phyloP scores from a whole-genome alignment of 306 rosid genomes.

The Vigna angularis region DNA sequence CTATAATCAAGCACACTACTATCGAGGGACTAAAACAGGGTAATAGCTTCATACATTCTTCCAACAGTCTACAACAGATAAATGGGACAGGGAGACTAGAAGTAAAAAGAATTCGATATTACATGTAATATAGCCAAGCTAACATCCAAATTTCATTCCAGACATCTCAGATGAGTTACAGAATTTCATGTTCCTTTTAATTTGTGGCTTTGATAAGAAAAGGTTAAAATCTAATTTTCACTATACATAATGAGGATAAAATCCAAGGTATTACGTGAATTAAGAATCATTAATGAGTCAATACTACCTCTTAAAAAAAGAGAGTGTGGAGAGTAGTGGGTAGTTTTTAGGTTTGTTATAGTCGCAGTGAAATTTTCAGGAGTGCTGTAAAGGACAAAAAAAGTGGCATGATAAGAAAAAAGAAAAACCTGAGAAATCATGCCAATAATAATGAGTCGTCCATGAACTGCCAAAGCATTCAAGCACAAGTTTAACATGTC shows the following conservation, averaged over 20 bases:
- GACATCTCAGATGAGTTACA: constrained; percentile 4
- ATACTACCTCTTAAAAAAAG: constrained; percentile 12
- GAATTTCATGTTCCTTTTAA: constrained; percentile 14
- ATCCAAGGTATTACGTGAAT: constrained; percentile 1
- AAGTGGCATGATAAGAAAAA: constrained; percentile 29
- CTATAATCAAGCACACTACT: constrained; percentile 16
- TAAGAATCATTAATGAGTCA: background rate
- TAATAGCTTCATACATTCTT: constrained; percentile 29
- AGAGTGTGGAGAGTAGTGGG: background rate
- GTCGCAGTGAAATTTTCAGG: constrained; percentile 22
- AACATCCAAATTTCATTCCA: constrained; percentile 17
- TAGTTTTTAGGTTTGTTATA: background rate
- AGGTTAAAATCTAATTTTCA: constrained; percentile 13
- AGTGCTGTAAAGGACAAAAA: constrained; percentile 8
- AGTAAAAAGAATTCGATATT: background rate
- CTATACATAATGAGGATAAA: constrained; percentile 9
- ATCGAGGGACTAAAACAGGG: constrained; percentile 19
- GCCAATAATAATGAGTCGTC: constrained; percentile 87
- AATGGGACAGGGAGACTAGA: constrained; percentile 30
- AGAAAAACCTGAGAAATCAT: constrained; percentile 93
- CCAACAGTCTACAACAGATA: constrained; percentile 19
- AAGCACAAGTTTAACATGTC: constrained; percentile 85
- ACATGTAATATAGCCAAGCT: constrained; percentile 13
- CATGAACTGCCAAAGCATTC: constrained; percentile 84
- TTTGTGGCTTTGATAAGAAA: constrained; percentile 26